Base-by-base conservation (phyloP, 768 basidiomycete species). In the Trametes maxima region DNA sequence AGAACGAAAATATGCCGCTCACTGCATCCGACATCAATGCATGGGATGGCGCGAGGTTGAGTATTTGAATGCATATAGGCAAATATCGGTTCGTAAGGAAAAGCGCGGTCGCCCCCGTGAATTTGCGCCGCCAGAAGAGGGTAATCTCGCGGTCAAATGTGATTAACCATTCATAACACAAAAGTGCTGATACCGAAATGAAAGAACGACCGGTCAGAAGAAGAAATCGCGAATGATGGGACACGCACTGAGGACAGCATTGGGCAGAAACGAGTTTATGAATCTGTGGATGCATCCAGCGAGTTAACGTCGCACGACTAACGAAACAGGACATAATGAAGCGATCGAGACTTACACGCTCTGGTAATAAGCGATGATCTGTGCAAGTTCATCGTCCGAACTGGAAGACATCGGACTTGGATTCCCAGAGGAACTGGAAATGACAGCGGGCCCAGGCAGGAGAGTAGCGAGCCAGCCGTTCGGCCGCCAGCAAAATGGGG, bases 41-140 rank as follows among this genome's bases (percentile, higher is more conserved):
- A 19, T 33, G 25, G 19, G 28, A 44, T 10, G 22, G 16, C 25
- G 33, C 28, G 5, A 55, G 21, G 28, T 56, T 56, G 33, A 62
- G 46, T 14, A 57, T 16, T 14, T 56, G 19, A 17, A 48, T 37
- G 36, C 54, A 22, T 13, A 65, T 25, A 13, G 54, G 53, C 22
- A 57, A 16, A 45, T 65, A 65, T 35, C 64, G 64, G 47, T 65
- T 65, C 5, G 53, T n/a, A 21, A 61, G 40, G 53, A 65, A 65
- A 11, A 65, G 59, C 2, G 55, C 19, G 12, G 59, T 54, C 35
- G 60, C 55, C n/a, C 64, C 56, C 14, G 60, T 61, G 35, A 55
- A 40, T 13, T 51, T 62, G 17, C 56, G 56, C 0, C 56, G 17
- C 64, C 64, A 65, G 45, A 62, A 55, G 36, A 54, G 60, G 11